Conservation (phyloP, 2,329 filamentous ascomycete species). For the Talaromyces islandicus region DNA sequence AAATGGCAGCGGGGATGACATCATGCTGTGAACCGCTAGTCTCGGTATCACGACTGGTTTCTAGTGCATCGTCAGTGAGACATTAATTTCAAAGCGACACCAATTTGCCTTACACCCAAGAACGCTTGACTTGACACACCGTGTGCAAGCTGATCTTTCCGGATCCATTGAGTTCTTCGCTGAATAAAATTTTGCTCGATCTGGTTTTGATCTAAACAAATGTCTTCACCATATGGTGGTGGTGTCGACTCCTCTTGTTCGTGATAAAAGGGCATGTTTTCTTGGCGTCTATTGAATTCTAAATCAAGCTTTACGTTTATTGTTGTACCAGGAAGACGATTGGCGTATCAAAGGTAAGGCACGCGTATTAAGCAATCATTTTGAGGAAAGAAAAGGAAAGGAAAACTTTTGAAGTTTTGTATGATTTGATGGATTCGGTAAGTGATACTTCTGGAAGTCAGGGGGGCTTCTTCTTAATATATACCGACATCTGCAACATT, state of each 20-base stretch:
- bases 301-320: background rate
- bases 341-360: background rate
- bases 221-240: background rate
- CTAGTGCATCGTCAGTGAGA: background rate
- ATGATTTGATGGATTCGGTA: background rate
- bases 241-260: background rate
- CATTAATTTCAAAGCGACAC: background rate
- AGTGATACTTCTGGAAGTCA: background rate
- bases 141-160: background rate
- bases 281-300: background rate
- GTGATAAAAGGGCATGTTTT: background rate
- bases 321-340: background rate
- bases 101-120: background rate
- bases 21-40: slow-evolving; percentile 2
- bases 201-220: background rate
- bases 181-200: background rate
- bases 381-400: background rate
- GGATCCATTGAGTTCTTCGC: background rate
- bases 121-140: background rate
- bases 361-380: too few relatives aligned
- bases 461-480: background rate
- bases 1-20: slow-evolving; percentile 2
- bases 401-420: background rate
- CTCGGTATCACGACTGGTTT: slow-evolving; percentile 3
- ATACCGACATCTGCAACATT: background rate